phyloP scores from a whole-genome alignment of 345 rosid genomes.

The Brassica carinata region DNA sequence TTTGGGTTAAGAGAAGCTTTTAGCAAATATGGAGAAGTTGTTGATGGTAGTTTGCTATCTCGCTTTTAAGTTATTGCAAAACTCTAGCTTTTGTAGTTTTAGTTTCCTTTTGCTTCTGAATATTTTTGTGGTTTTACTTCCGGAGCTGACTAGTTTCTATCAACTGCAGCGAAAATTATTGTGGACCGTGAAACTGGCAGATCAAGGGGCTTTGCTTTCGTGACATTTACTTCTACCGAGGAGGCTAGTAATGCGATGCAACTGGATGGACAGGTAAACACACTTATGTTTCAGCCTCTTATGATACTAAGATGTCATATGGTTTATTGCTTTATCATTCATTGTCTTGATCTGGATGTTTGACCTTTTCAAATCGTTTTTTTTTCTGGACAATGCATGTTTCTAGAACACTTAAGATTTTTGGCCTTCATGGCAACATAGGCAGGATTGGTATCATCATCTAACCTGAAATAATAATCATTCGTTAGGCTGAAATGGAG shows the following conservation, averaged over 20 bases:
- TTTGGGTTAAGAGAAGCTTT: slow-evolving; percentile 69
- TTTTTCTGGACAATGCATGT: not conserved
- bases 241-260: slow-evolving; percentile 89
- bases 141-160: not conserved
- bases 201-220: slow-evolving; percentile 92
- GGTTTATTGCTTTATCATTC: not conserved
- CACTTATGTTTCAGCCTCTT: slow-evolving; percentile 2
- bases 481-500: not conserved
- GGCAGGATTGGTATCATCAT: slow-evolving; percentile 8
- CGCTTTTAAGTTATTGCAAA: slow-evolving; percentile 30
- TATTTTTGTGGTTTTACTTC: not conserved
- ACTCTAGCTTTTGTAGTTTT: slow-evolving; percentile 26
- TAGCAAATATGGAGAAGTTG: slow-evolving; percentile 82
- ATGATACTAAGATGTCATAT: not conserved
- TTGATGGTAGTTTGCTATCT: slow-evolving; percentile 57
- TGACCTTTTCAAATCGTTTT: slow-evolving; percentile 1
- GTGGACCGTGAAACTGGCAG: slow-evolving; percentile 88
- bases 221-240: slow-evolving; percentile 66
- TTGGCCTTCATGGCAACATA: not conserved
- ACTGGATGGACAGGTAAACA: slow-evolving; percentile 96
- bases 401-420: not conserved
- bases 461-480: not conserved
- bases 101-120: not conserved
- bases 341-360: not conserved
- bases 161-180: slow-evolving; percentile 71